A percentile compares a stretch with the other conserved stretches of the same genome.
Evolutionary conservation across 768 basidiomycete species (phyloP).

Genomic region (Termitomyces sp.): DNA sequence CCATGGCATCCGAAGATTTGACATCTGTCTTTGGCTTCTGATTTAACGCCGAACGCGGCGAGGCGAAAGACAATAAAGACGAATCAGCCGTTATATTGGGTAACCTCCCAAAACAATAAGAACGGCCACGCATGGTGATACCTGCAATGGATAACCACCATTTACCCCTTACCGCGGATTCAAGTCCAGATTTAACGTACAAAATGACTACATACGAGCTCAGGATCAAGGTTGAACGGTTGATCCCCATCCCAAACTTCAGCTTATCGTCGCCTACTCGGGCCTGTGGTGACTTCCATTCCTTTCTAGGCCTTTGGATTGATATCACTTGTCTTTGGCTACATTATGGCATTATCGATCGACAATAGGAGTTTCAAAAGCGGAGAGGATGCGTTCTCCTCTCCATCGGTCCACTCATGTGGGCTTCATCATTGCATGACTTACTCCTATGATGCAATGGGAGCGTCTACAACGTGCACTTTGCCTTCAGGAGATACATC

Average conservation of each 20-base stretch:
- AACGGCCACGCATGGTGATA: constrained; percentile 7
- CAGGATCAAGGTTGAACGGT: constrained; percentile 1
- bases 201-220: constrained; percentile 6
- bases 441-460: constrained; percentile 2
- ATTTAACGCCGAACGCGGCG: constrained; percentile 11
- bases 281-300: constrained; percentile 21
- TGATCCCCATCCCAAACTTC: constrained; percentile 16
- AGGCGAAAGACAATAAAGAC: constrained; percentile 39
- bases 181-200: constrained; percentile 14
- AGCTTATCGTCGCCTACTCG: constrained; percentile 14
- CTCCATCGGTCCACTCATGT: constrained; percentile 30
- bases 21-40: background rate
- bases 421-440: constrained; percentile 34
- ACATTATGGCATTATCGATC: constrained; percentile 18
- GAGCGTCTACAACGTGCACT: constrained; percentile 6
- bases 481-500: constrained; percentile 24
- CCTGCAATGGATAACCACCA: constrained; percentile 4
- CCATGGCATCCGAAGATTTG: background rate
- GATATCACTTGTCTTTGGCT: constrained; percentile 9
- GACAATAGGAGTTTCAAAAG: constrained; percentile 22
- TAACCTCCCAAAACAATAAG: constrained; percentile 33
- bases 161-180: constrained; percentile 14
- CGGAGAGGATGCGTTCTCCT: constrained; percentile 4
- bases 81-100: constrained; percentile 19
- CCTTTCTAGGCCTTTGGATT: constrained; percentile 20